Evolutionary conservation across 192 early-diverging fungal genomes (phyloP).

Genomic region (Chytriomyces sp.): DNA sequence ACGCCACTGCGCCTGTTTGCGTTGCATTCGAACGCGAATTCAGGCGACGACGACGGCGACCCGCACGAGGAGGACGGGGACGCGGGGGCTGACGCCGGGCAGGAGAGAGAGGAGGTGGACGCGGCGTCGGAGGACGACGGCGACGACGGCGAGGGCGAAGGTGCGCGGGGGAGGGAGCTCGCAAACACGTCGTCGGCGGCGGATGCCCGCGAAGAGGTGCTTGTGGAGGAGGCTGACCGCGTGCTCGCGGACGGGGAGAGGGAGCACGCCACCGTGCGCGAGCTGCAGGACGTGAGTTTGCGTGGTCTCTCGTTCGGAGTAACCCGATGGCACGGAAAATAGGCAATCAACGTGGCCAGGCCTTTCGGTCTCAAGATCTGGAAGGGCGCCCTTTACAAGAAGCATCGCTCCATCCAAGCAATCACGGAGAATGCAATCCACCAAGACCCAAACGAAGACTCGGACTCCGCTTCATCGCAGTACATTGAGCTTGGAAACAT

Average conservation of each 20-base stretch:
- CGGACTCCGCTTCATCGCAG: constrained; percentile 45
- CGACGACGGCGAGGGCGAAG: not conserved
- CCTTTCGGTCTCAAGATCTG: constrained; percentile 94
- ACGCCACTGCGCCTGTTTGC: too few species aligned
- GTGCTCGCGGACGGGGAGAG: constrained; percentile 12
- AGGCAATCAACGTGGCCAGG: constrained; percentile 61
- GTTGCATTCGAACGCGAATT: too few species aligned
- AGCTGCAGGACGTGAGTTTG: constrained; percentile 43
- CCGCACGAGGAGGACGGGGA: too few species aligned
- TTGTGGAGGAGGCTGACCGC: constrained; percentile 22
- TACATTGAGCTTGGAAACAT: constrained; percentile 84
- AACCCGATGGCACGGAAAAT: not conserved
- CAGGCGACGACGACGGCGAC: too few species aligned
- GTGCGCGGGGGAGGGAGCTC: not conserved
- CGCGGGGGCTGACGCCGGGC: not conserved
- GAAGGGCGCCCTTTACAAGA: constrained; percentile 98
- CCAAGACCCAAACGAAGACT: constrained; percentile 57
- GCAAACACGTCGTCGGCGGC: constrained; percentile 15
- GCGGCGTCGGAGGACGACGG: not conserved
- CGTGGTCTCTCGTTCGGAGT: not conserved
- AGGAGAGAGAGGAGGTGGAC: not conserved
- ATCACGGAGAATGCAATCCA: constrained; percentile 83
- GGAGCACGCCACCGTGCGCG: constrained; percentile 29
- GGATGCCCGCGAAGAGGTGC: constrained; percentile 17
- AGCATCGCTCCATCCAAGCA: constrained; percentile 81